Evolutionary conservation across 108 stramenopile genomes (phyloP), one percentile per base, ranked within the genome.

Genomic region (Mediolabrus comicus): DNA sequence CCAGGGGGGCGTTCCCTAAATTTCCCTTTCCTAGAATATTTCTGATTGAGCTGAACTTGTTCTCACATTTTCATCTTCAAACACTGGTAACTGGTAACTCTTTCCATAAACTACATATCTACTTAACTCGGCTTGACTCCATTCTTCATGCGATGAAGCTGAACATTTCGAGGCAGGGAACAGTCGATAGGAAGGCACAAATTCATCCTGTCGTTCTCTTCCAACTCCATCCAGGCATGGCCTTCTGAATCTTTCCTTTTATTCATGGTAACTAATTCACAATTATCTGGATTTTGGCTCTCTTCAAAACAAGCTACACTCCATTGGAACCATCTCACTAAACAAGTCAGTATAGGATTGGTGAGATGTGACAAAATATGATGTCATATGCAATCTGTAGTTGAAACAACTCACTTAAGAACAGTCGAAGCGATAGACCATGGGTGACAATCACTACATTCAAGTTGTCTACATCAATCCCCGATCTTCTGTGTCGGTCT

Each of bases 281-380:
- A 87, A 79, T 94, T 96, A 25, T 89, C 83, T 26, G 87, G 83
- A 69, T 96, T 96, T 62, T 80, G 79, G 12, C 77, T 82, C 43
- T 87, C 65, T 73, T 96, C 91, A 73, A 96, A 96, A 54, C 86
- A 82, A 38, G 87, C 83, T 27, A 95, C 94, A 33, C 81, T 80
- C 74, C 88, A 88, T 65, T 93, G 93, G 57, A 96, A 96, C 68
- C 90, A n/a, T n/a, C n/a, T n/a, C n/a, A n/a, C n/a, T n/a, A n/a
- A n/a, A n/a, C n/a, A n/a, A n/a, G n/a, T n/a, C n/a, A n/a, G n/a
- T n/a, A n/a, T n/a, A n/a, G n/a, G n/a, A n/a, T n/a, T n/a, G n/a
- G n/a, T n/a, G n/a, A n/a, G n/a, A n/a, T n/a, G n/a, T n/a, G n/a
- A n/a, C n/a, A n/a, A n/a, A n/a, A n/a, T n/a, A n/a, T n/a, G n/a